Evolutionary conservation across 2,329 filamentous ascomycete species (phyloP), one percentile per base, ranked within the genome.

Genomic region (Talaromyces marneffei): DNA sequence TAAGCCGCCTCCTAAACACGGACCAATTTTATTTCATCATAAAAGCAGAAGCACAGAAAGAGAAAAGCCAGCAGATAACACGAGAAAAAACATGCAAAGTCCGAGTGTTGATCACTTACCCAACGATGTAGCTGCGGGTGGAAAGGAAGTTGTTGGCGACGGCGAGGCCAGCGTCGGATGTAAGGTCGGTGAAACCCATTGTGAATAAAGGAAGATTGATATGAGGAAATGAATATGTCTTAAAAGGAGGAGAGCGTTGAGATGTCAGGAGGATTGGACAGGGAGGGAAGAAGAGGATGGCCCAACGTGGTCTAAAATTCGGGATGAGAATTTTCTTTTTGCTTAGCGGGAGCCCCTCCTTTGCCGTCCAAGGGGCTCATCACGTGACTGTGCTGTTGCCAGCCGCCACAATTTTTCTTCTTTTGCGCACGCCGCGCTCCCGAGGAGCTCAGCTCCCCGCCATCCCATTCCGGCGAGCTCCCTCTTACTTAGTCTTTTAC

Each of bases 1-100:
- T 93, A 90, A 91, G 84, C 85, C 88, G 87, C 87, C 88, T 93
- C 89, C 85, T 90, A 87, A 93, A 94, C 90, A 93, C 89, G 90
- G 90, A 93, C 90, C 89, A 92, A 92, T 87, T 82, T 82, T 63
- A 83, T 89, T 83, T 92, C 90, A 92, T 92, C 89, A 89, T 83
- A 70, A 70, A 74, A 77, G 66, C 66, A 67, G 65, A 65, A 66
- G 65, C 63, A 46, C 62, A 63, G 63, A 60, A 60, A 64, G 66
- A 63, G 71, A 59, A 67, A 68, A 67, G 65, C 66, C 54, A 40
- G 14, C 16, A 18, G n/a, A 27, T 10, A 27, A 8, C 39, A 16
- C 35, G n/a, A 16, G 42, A 9, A 25, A 50, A 20, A 50, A 50
- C n/a, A 18, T 40, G 25, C 52, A 1, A 55, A 40, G 33, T 39